phyloP scores from a whole-genome alignment of 2,329 filamentous ascomycete genomes.

The Claviceps paspali region DNA sequence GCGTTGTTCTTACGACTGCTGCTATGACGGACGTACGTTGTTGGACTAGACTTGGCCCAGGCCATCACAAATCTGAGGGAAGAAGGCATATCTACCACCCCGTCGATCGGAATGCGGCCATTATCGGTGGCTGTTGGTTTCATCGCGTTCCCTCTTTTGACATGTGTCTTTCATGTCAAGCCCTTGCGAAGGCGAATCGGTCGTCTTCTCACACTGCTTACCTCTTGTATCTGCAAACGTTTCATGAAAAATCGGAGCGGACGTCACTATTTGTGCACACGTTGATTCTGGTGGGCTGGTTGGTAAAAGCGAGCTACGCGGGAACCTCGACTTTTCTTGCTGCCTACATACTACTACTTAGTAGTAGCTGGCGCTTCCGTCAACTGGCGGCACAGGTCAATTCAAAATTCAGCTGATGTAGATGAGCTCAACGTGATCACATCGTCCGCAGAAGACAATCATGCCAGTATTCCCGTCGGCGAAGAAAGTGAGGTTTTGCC shows the following conservation, averaged over 20 bases:
- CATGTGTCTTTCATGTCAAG: slow-evolving; percentile 28
- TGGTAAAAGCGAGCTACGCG: slow-evolving; percentile 39
- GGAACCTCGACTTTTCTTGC: slow-evolving; percentile 49
- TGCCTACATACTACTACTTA: too few relatives aligned
- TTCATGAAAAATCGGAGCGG: slow-evolving; percentile 15
- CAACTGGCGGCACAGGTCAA: slow-evolving; percentile 41
- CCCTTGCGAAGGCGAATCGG: slow-evolving; percentile 25
- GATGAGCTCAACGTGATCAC: background rate
- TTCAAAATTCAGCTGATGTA: slow-evolving; percentile 10
- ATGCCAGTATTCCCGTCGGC: background rate
- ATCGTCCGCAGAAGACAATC: background rate
- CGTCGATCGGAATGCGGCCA: slow-evolving; percentile 26
- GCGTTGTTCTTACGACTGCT: slow-evolving; percentile 53
- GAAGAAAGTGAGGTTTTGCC: background rate
- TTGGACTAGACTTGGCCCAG: slow-evolving; percentile 63
- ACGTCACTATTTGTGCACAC: slow-evolving; percentile 32
- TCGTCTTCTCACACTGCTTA: slow-evolving; percentile 11
- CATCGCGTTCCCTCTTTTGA: slow-evolving; percentile 28
- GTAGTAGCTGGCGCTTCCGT: slow-evolving; percentile 42
- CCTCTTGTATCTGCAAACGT: slow-evolving; percentile 9
- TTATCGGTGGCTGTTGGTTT: slow-evolving; percentile 35
- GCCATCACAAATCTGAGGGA: slow-evolving; percentile 51
- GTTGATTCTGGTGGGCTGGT: slow-evolving; percentile 29
- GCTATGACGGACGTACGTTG: slow-evolving; percentile 74
- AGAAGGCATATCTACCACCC: slow-evolving; percentile 10